Conservation (phyloP, 2,329 filamentous ascomycete genomes). For the Pseudogymnoascus sp. region DNA sequence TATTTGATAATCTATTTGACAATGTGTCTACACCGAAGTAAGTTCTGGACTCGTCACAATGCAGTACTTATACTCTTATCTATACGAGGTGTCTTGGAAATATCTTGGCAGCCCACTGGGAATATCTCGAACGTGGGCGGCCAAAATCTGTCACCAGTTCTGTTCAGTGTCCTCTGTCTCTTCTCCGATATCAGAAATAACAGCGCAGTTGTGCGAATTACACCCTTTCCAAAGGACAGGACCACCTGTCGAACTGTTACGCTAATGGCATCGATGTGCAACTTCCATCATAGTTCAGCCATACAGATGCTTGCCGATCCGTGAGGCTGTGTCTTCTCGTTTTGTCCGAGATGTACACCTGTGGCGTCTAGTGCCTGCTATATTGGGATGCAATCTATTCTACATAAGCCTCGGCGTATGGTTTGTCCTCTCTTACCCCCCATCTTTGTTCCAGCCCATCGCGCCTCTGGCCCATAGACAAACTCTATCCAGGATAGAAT, state of each 20-base stretch:
- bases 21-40: not conserved
- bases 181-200: not conserved
- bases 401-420: not conserved
- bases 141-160: not conserved
- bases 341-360: not conserved
- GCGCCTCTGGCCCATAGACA: not conserved
- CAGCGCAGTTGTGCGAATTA: not conserved
- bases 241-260: not conserved
- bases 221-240: not conserved
- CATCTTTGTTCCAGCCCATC: not conserved
- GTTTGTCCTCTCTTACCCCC: slow-evolving; percentile 9
- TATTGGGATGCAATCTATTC: not conserved
- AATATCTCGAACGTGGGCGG: not conserved
- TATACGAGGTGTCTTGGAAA: not conserved
- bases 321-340: not conserved
- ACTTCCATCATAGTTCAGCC: not conserved
- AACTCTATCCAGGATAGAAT: slow-evolving; percentile 6
- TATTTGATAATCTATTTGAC: not conserved
- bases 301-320: not conserved
- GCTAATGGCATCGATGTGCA: not conserved
- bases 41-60: not conserved
- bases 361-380: not conserved
- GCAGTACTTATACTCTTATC: not conserved
- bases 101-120: not conserved
- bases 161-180: not conserved